phyloP scores from a whole-genome alignment of 164 flowering plant genomes.

The Vitis riparia region DNA sequence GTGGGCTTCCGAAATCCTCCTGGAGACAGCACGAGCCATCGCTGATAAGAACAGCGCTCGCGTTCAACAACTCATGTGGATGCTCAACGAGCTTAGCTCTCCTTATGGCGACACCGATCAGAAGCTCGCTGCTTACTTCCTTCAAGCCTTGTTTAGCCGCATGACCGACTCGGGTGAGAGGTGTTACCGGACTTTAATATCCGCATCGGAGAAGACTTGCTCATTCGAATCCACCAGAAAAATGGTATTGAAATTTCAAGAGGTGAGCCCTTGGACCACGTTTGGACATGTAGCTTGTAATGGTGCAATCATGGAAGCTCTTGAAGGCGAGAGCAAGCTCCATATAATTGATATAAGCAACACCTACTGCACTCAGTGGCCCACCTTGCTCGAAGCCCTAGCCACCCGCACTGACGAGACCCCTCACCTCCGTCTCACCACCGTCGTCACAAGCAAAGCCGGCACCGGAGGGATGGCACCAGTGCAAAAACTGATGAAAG shows the following conservation, averaged over 20 bases:
- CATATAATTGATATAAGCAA: constrained; percentile 84
- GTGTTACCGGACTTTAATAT: constrained; percentile 42
- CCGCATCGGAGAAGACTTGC: constrained; percentile 64
- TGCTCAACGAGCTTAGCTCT: constrained; percentile 88
- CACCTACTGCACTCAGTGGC: constrained; percentile 99
- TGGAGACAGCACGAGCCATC: constrained; percentile 73
- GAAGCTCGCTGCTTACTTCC: constrained; percentile 79
- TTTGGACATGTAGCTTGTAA: constrained; percentile 95
- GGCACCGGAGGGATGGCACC: constrained; percentile 26
- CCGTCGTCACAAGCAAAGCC: constrained; percentile 39
- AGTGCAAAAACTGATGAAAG: constrained; percentile 72
- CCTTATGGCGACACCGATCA: constrained; percentile 96
- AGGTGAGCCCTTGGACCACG: constrained; percentile 95
- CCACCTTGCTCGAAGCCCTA: constrained; percentile 85
- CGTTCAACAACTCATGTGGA: constrained; percentile 91
- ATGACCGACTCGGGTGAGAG: constrained; percentile 77
- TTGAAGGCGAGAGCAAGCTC: constrained; percentile 73
- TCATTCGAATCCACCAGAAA: constrained; percentile 84
- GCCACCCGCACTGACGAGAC: constrained; percentile 91
- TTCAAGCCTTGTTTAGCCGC: constrained; percentile 81
- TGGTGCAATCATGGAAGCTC: constrained; percentile 87
- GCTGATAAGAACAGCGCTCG: constrained; percentile 63
- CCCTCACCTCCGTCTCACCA: constrained; percentile 76
- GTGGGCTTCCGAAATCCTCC: constrained; percentile 77
- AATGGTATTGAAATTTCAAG: constrained; percentile 79